A percentile compares a stretch with the other conserved stretches of the same genome.
Conservation (phyloP, 2,329 filamentous ascomycete genomes). For the Colletotrichum lupini region DNA sequence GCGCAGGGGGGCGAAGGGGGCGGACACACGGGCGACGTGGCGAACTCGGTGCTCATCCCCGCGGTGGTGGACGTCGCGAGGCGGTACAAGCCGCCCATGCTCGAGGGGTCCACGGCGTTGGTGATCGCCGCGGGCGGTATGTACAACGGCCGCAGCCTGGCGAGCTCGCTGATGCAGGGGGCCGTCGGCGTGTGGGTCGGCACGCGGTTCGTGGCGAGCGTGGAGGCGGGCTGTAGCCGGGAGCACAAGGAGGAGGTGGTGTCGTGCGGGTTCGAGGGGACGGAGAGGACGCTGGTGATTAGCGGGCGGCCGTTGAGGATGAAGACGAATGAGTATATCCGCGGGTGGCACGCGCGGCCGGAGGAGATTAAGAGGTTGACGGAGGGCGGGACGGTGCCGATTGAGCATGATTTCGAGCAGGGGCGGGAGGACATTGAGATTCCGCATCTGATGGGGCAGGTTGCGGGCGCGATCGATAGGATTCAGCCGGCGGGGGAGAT, state of each 20-base stretch:
- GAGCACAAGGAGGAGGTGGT: conserved; percentile 89
- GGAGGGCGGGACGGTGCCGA: conserved; percentile 77
- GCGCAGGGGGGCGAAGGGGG: conserved; percentile 94
- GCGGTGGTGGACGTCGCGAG: conserved; percentile 86
- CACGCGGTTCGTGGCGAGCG: conserved; percentile 87
- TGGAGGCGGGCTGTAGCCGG: conserved; percentile 83
- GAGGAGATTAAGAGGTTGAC: conserved; percentile 79
- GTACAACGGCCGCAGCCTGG: conserved; percentile 82
- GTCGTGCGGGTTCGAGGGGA: conserved; percentile 81
- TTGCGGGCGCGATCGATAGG: conserved; percentile 80
- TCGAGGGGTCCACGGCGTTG: conserved; percentile 77
- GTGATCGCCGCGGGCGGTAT: conserved; percentile 93
- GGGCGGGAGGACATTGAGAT: conserved; percentile 84
- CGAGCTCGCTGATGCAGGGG: conserved; percentile 86
- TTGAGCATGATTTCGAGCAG: conserved; percentile 85
- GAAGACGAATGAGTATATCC: conserved; percentile 85
- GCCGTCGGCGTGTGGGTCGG: conserved; percentile 94
- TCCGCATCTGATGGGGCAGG: conserved; percentile 94
- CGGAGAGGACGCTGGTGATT: conserved; percentile 83
- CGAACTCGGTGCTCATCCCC: conserved; percentile 87
- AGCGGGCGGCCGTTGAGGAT: conserved; percentile 85
- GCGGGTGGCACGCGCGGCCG: conserved; percentile 81
- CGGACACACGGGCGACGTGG: conserved; percentile 90
- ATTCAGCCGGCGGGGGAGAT: conserved; percentile 87
- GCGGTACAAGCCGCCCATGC: conserved; percentile 74